phyloP scores from a whole-genome alignment of 495 filamentous ascomycete genomes.

The Aspergillus cristatus region DNA sequence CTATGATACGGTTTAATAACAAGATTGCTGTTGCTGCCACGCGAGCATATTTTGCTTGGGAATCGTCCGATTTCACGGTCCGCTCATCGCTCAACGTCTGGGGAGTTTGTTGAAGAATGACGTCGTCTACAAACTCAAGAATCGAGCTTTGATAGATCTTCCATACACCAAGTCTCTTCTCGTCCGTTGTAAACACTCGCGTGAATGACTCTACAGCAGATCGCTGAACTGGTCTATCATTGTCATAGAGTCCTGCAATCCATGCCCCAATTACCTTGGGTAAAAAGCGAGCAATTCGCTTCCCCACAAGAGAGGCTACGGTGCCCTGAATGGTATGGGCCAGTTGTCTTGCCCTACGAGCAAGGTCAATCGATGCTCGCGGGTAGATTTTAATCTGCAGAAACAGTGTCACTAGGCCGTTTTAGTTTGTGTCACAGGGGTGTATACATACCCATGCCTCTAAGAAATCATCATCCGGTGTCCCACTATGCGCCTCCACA shows the following conservation, averaged over 20 bases:
- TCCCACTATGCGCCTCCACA: conserved; percentile 35
- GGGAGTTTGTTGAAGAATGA: conserved; percentile 63
- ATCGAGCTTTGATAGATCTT: conserved; percentile 65
- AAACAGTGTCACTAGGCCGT: conserved; percentile 10
- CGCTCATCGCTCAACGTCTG: conserved; percentile 82
- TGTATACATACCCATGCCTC: conserved; percentile 72
- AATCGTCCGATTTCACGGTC: conserved; percentile 73
- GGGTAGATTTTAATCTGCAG: conserved; percentile 75
- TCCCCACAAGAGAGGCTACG: conserved; percentile 62
- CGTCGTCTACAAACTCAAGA: conserved; percentile 70
- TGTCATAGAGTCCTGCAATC: conserved; percentile 82
- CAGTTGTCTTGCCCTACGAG: conserved; percentile 77
- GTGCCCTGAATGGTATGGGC: conserved; percentile 67
- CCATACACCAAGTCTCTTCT: conserved; percentile 69
- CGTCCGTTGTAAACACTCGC: conserved; percentile 63
- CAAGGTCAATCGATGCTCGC: conserved; percentile 76
- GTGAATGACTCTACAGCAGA: conserved; percentile 67
- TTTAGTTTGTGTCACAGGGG: conserved; percentile 1
- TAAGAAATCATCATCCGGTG: conserved; percentile 65
- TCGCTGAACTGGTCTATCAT: conserved; percentile 60
- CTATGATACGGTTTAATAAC: conserved; percentile 38
- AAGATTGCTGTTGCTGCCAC: conserved; percentile 55
- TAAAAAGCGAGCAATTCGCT: conserved; percentile 69
- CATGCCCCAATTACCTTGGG: conserved; percentile 72
- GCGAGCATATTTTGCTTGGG: conserved; percentile 71